Conservation (phyloP, 768 basidiomycete species). For the Amanita pallidorosea region DNA sequence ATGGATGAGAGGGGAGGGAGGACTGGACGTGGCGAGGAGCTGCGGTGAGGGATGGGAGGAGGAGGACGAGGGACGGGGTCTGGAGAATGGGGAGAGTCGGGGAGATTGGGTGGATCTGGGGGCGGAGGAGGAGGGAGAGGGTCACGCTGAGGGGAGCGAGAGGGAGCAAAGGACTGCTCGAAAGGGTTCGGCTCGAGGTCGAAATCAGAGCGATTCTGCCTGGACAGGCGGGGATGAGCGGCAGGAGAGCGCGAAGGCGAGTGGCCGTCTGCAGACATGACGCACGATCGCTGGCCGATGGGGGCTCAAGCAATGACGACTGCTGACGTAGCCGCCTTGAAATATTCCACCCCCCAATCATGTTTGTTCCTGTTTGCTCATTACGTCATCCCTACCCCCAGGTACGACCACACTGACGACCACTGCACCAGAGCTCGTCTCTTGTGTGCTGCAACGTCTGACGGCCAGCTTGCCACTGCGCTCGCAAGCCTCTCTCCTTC, state of each 20-base stretch:
- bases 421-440: constrained; percentile 22
- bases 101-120: constrained; percentile 19
- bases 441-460: constrained; percentile 45
- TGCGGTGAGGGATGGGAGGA: constrained; percentile 18
- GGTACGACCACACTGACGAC: not conserved
- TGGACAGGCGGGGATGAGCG: constrained; percentile 14
- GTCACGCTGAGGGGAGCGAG: constrained; percentile 18
- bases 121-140: constrained; percentile 20
- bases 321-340: constrained; percentile 38
- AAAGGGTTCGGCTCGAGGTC: constrained; percentile 86
- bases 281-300: constrained; percentile 17
- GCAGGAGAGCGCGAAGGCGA: constrained; percentile 21
- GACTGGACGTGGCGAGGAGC: constrained; percentile 48
- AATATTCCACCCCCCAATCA: constrained; percentile 28
- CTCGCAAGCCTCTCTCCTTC: constrained; percentile 53
- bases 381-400: not conserved
- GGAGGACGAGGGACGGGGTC: constrained; percentile 16
- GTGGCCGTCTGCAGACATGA: constrained; percentile 29
- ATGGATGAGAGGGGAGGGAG: constrained; percentile 78
- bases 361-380: constrained; percentile 29
- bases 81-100: constrained; percentile 7
- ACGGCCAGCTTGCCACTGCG: constrained; percentile 56
- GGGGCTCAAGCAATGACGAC: constrained; percentile 35
- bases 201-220: constrained; percentile 55
- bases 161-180: constrained; percentile 80